Evolutionary conservation across 2,329 filamentous ascomycete genomes (phyloP).

Genomic region (Diaporthe helianthi): DNA sequence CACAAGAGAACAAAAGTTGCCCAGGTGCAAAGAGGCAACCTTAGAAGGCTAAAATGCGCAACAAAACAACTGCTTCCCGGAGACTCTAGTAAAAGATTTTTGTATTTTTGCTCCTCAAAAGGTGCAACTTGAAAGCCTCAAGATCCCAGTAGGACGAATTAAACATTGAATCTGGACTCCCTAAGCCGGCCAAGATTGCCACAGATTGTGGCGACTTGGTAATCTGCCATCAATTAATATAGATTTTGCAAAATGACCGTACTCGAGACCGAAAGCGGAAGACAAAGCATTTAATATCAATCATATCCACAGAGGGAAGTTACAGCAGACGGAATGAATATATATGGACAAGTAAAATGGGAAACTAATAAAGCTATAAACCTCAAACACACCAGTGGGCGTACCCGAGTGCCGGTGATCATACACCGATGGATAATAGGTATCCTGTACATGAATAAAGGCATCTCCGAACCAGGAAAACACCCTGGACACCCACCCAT

Average conservation of each 20-base stretch:
- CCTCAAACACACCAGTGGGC: not conserved
- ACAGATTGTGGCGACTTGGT: not conserved
- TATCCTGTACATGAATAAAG: not conserved
- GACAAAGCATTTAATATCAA: not conserved
- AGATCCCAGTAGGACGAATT: not conserved
- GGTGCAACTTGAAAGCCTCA: too few species aligned
- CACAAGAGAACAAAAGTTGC: too few species aligned
- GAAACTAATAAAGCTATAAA: not conserved
- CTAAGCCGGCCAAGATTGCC: not conserved
- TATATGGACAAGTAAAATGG: not conserved
- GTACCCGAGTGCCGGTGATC: not conserved
- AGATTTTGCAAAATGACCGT: not conserved
- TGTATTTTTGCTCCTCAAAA: too few species aligned
- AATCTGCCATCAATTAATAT: too few species aligned
- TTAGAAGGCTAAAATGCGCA: not conserved
- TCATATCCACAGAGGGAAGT: not conserved
- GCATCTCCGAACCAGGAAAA: not conserved
- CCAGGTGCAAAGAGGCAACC: too few species aligned
- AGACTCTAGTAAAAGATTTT: not conserved
- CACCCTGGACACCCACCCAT: too few species aligned
- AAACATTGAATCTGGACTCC: not conserved
- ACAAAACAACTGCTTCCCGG: not conserved
- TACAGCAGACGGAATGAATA: not conserved
- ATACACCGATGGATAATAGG: not conserved
- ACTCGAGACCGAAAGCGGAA: not conserved